Percentiles rank a stretch among this genome's conserved stretches.
Conservation (phyloP, 1,284 basidiomycete genomes). For the Mrakiaceae sp. region DNA sequence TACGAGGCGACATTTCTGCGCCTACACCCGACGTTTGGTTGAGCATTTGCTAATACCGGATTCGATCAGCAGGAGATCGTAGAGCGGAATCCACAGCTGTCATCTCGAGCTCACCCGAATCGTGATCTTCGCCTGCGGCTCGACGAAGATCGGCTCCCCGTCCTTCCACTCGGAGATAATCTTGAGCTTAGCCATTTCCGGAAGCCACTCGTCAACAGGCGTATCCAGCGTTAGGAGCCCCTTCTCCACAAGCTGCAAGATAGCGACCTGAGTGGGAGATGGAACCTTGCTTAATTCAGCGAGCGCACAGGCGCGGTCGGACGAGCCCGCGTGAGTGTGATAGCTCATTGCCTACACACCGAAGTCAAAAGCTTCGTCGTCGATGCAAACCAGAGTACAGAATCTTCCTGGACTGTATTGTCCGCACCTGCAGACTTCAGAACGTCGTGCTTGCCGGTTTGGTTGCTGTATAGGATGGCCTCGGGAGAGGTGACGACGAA, state of each 20-base stretch:
- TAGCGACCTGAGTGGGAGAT: background rate
- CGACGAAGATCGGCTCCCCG: too few species aligned
- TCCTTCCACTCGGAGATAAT: too few species aligned
- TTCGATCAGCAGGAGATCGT: too few species aligned
- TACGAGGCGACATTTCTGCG: background rate
- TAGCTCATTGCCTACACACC: background rate
- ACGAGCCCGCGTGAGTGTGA: too few species aligned
- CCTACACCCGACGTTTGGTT: conserved; percentile 2
- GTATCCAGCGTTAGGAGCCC: conserved; percentile 3
- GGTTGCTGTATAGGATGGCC: background rate
- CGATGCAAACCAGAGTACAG: background rate
- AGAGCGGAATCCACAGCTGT: too few species aligned
- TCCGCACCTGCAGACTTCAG: background rate
- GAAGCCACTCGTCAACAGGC: background rate
- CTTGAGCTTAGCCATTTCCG: background rate
- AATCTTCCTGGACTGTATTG: background rate
- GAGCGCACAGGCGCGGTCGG: too few species aligned
- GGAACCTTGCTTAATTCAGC: too few species aligned
- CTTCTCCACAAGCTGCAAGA: background rate
- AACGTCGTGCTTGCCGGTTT: background rate
- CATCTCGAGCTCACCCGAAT: too few species aligned
- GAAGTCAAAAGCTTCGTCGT: conserved; percentile 1
- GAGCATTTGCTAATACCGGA: background rate
- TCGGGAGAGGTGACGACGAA: background rate
- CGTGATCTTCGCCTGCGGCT: too few species aligned